Evolutionary conservation across 768 basidiomycete species (phyloP), one percentile per base, ranked within the genome.

Genomic region (Tylopilus intermedius): DNA sequence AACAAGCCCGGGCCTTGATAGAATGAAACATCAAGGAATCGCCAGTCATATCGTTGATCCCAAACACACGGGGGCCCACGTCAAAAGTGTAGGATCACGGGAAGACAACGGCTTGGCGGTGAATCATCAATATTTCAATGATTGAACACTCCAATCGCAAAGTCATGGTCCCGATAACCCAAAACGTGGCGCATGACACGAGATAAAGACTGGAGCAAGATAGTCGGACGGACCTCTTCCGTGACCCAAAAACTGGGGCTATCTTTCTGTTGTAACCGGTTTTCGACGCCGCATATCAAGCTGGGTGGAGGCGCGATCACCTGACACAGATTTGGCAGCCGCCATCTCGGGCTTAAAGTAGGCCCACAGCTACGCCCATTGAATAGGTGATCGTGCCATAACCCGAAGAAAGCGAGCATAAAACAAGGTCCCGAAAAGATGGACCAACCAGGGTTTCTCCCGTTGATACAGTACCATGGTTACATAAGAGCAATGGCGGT

Each of bases 171-270:
- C 33, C 22, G 40, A 29, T 43, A 24, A 30, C 26, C 37, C 27
- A 1, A 48, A 40, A 14, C 24, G 35, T 21, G 42, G 27, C 39
- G 33, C 26, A 29, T 32, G 47, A 33, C 15, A n/a, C 22, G 38
- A 22, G 30, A 51, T 38, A 27, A 22, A 33, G 15, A 41, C 29
- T 21, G 51, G 22, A 40, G 9, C 44, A 55, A 53, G 32, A 48
- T 18, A 45, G 8, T 26, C 60, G 65, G 65, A 47, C 64, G 64
- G 64, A 65, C 63, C 63, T 66, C 44, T 59, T 61, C 63, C 66
- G 61, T 49, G 22, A 8, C 14, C 32, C 37, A 11, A 37, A 43
- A 44, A 22, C 15, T 4, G 5, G 35, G 9, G 1, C 21, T 2
- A 33, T 9, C 5, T 14, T 21, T 49, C 29, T 33, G 44, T 26